Evolutionary conservation across 306 rosid genomes (phyloP), one percentile per base, ranked within the genome.

Genomic region (Styphnolobium japonicum): DNA sequence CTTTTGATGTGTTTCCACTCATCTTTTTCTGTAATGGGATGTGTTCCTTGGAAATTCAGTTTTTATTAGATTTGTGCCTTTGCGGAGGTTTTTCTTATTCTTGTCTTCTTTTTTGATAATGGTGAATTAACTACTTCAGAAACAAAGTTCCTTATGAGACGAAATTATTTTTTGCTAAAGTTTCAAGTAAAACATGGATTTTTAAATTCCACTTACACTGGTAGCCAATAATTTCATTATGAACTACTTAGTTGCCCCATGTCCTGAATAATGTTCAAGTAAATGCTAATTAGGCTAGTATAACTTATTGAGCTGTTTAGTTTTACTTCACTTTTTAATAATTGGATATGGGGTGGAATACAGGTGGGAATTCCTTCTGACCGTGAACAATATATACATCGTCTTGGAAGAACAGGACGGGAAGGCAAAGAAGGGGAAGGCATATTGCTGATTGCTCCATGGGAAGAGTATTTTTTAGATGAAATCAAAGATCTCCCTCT

Each of bases 391-490:
- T 95, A 95, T 79, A 88, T 95, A 80, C 91, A 95, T 70, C 97
- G 98, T 27, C 92, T 95, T 79, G 97, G 98, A 86, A 88, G 98
- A 88, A 92, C 98, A 7, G 98, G 98, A 63, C 86, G 97, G 48
- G 90, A 84, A 86, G 98, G 97, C 71, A 95, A 90, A 91, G 94
- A 84, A 74, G 98, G 98, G 71, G 84, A 90, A 82, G 86, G 98
- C 77, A 63, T 92, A 62, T 74, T 95, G 86, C 79, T 95, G 83
- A 86, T 95, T 81, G 89, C 98, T 74, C 98, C 97, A 45, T 95
- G 98, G 98, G 98, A 95, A 86, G 90, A 87, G 86, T 91, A 87
- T 80, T 92, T 92, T 84, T 76, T 95, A 70, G 86, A 82, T 16
- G 97, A 91, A 70, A 77, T 95, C 83, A 91, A 91, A 82, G 90